phyloP scores from a whole-genome alignment of 306 rosid species.

The Adenanthera pavonina region DNA sequence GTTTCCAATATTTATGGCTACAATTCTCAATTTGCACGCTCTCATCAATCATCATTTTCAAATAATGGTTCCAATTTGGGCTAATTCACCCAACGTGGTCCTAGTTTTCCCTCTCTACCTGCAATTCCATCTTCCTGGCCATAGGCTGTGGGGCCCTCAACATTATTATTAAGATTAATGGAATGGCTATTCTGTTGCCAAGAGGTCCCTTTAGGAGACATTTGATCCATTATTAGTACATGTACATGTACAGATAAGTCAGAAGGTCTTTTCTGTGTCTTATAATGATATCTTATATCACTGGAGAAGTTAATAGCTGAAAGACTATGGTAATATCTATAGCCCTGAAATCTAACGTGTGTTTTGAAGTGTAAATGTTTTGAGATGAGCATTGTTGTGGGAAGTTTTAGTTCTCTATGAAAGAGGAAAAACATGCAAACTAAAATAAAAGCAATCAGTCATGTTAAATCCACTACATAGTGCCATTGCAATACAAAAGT shows the following conservation, averaged over 20 bases:
- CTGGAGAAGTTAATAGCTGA: neutral
- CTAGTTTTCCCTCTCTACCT: slow-evolving; percentile 7
- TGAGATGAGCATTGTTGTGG: neutral
- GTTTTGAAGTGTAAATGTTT: neutral
- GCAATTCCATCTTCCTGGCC: neutral
- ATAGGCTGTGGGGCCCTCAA: neutral
- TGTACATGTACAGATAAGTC: neutral
- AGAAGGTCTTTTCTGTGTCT: neutral
- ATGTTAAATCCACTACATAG: neutral
- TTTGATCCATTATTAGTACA: neutral
- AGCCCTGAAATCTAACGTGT: neutral
- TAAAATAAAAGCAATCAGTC: neutral
- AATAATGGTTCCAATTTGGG: slow-evolving; percentile 2
- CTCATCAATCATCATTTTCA: neutral
- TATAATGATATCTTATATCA: slow-evolving; percentile 7
- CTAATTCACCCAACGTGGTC: neutral
- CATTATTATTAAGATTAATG: neutral
- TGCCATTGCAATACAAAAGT: neutral
- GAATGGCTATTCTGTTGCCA: neutral
- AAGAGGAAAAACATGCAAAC: neutral
- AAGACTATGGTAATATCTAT: neutral
- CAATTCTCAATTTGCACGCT: neutral
- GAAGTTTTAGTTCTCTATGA: neutral
- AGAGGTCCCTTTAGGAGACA: neutral
- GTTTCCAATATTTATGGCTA: slow-evolving; percentile 9